Conservation (phyloP, 371 early-diverging fungal species). For the Zychaea mexicana region DNA sequence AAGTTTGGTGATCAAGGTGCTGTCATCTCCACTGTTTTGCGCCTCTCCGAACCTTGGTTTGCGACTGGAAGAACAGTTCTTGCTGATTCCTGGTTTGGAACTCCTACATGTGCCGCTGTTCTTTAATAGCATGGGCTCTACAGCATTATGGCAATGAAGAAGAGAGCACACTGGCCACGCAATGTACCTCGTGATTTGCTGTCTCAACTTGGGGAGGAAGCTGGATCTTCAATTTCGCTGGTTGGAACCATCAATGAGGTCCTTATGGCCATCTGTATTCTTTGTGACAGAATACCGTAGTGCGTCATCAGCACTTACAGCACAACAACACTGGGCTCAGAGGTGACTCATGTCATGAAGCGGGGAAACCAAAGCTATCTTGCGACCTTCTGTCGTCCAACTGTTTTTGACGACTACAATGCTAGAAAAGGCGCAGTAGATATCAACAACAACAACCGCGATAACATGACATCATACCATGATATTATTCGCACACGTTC, state of each 20-base stretch:
- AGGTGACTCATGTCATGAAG: not conserved
- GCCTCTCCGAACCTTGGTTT: not conserved
- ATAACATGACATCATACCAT: no score
- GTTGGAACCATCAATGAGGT: no score
- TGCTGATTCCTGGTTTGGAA: conserved; percentile 1
- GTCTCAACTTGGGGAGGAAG: not conserved
- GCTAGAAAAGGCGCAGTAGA: no score
- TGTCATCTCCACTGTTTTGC: not conserved
- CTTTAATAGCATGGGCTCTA: not conserved
- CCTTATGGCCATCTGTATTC: not conserved
- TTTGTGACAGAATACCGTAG: not conserved
- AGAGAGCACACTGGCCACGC: not conserved
- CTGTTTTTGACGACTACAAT: conserved; percentile 2
- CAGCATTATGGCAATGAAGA: not conserved
- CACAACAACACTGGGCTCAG: not conserved
- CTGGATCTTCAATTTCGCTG: not conserved
- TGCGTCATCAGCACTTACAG: not conserved
- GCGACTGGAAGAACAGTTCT: not conserved
- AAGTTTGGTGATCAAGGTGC: not conserved
- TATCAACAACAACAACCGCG: no score
- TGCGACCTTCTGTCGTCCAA: not conserved
- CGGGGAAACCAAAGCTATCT: not conserved
- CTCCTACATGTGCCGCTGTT: not conserved
- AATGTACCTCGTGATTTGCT: not conserved
- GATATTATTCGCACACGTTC: no score